Conservation (phyloP, 2,329 filamentous ascomycete genomes). For the Aspergillaceae sp. region DNA sequence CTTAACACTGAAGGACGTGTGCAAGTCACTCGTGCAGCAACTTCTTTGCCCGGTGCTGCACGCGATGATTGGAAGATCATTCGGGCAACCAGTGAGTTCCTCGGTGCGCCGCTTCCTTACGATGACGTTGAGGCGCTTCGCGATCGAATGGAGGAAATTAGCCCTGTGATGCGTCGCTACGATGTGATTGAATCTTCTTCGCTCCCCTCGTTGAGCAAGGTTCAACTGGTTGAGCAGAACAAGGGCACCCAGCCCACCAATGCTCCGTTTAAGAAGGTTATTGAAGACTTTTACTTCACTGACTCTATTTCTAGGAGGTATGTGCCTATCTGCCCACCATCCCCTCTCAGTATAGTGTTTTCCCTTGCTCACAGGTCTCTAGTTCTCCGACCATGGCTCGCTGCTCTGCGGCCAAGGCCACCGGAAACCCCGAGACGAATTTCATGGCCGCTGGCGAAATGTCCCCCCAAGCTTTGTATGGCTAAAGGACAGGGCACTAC, state of each 20-base stretch:
- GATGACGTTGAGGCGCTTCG: constrained; percentile 83
- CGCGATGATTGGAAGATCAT: constrained; percentile 99
- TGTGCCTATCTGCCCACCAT: constrained; percentile 24
- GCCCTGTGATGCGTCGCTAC: constrained; percentile 78
- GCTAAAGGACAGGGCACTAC: constrained; percentile 15
- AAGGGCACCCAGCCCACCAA: constrained; percentile 70
- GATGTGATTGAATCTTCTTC: constrained; percentile 80
- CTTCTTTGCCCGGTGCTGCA: constrained; percentile 76
- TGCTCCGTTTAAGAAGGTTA: constrained; percentile 69
- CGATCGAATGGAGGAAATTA: constrained; percentile 92
- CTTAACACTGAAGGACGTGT: constrained; percentile 97
- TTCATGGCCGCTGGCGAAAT: constrained; percentile 63
- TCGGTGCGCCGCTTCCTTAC: constrained; percentile 78
- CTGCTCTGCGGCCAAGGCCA: constrained; percentile 86
- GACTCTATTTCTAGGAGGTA: constrained; percentile 94
- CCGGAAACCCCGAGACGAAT: constrained; percentile 68
- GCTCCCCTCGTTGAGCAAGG: constrained; percentile 69
- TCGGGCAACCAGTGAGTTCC: constrained; percentile 82
- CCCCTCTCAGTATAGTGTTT: not conserved
- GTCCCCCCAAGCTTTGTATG: constrained; percentile 32
- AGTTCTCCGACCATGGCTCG: constrained; percentile 98
- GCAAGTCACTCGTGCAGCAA: constrained; percentile 86
- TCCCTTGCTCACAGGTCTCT: constrained; percentile 9
- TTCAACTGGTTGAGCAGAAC: constrained; percentile 93
- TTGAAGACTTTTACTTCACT: constrained; percentile 98